Base-by-base conservation (phyloP, 495 filamentous ascomycete genomes). In the Talaromyces nanjingensis region DNA sequence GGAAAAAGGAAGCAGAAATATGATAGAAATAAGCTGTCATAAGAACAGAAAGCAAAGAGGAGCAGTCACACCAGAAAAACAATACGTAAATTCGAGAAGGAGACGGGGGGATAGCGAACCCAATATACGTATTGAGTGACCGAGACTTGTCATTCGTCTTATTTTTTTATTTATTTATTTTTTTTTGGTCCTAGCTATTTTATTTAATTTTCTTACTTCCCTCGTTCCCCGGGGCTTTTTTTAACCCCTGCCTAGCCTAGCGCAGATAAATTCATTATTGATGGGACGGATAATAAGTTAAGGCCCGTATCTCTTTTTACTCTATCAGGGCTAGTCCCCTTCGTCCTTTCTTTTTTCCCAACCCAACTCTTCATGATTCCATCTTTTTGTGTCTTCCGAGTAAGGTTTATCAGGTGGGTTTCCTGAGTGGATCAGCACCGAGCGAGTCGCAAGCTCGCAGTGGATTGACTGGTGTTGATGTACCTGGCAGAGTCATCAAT, bases 111-210 rank as follows among this genome's bases (percentile, higher is more conserved):
- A 24, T 24, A 9, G 18, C 49, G 18, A 20, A 22, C 8, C 18
- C 49, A 54, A 56, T 56, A 56, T 56, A 29, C 53, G 18, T 54
- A 22, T 9, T 54, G 18, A 14, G 47, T 52, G 20, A 25, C 24
- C 18, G 49, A 29, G 53, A 22, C 53, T 29, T 56, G 53, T 56
- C 12, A 56, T 56, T 56, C 53, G 53, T 56, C 53, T 56, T 16
- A 56, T 56, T 56, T 56, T 24, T 56, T 56, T 25, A 29, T 56
- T 56, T 56, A 14, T 56, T 56, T 56, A 12, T 56, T 54, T 56
- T 56, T 56, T 56, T 56, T 56, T 29, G 4, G 53, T 56, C 27
- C 53, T 22, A 31, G 29, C 1, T 31, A 14, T 25, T 22, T 27
- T 29, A 14, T 56, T 56, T 56, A 29, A 29, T 56, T 56, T 56